Base-by-base conservation (phyloP, 1,284 basidiomycete species). In the Cryptococcus sp. region DNA sequence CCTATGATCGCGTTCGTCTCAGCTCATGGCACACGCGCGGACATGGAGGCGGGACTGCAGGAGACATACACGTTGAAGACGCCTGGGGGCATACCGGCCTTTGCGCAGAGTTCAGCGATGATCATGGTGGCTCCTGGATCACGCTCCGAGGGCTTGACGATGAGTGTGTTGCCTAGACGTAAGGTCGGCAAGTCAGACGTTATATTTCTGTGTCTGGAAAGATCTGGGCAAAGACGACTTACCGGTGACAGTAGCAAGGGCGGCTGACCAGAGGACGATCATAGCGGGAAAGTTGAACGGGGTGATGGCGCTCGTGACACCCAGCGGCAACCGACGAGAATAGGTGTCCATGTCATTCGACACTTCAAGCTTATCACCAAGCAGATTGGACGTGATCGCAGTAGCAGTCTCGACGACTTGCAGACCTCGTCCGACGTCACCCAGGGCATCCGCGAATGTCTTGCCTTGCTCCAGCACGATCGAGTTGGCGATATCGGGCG, bases 101-200 rank as follows among this genome's bases (percentile, higher is more conserved):
- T 85, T 76, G 90, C 85, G 72, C 90, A 93, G 6, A 98, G 84
- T 77, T 98, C 94, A 43, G 93, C 92, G 67, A 99, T 93, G 65
- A 99, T 95, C 90, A 96, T 94, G 17, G 92, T 88, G 10, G 95
- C 95, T 60, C 93, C 94, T 20, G 95, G 95, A 73, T 96, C 94
- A 30, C 95, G 86, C 78, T 98, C 95, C 1, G 92, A 95, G 20
- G 95, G 95, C 76, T 99, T 99, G 67, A 98, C 81, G 63, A 99
- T 84, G 48, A 98, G 84, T 0, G 95, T 94, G 76, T 99, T 99
- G 52, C 95, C 93, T 5, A 91, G n/a, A 88, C 87, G 23, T 6
- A 20, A n/a, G 11, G n/a, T 16, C 15, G 25, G 0, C 15, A 38
- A 35, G 20, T 20, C 39, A 22, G 47, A 20, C n/a, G 19, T 35